Conservation (phyloP, 108 stramenopile genomes). For the Discostella pseudostelligera region DNA sequence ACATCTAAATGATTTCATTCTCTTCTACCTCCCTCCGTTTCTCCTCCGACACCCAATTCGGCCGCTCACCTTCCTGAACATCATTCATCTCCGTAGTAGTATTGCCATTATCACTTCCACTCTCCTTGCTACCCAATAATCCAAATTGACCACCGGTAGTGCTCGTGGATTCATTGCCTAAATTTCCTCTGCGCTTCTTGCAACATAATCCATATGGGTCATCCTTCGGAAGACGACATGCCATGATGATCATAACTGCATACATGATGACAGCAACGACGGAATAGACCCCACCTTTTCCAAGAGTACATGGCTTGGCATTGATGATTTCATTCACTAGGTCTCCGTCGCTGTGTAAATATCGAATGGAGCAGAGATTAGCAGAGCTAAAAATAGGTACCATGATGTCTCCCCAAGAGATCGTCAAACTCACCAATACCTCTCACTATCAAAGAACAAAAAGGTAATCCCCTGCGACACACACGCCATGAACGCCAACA, state of each 20-base stretch:
- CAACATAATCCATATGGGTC: slow-evolving; percentile 28
- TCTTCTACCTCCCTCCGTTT: slow-evolving; percentile 12
- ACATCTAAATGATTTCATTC: slow-evolving; percentile 30
- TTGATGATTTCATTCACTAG: slow-evolving; percentile 35
- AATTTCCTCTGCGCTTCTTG: slow-evolving; percentile 11
- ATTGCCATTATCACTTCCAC: slow-evolving; percentile 5
- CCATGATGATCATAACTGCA: slow-evolving; percentile 16
- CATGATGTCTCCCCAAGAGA: background rate
- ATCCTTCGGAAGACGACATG: slow-evolving; percentile 24
- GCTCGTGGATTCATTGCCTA: slow-evolving; percentile 7
- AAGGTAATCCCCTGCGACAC: slow-evolving; percentile 33
- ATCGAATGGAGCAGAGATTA: background rate
- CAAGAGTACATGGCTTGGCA: slow-evolving; percentile 27
- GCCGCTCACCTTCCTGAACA: slow-evolving; percentile 7
- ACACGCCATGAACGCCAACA: slow-evolving; percentile 21
- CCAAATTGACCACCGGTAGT: slow-evolving; percentile 1
- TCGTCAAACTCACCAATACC: slow-evolving; percentile 37
- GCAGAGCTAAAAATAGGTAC: background rate
- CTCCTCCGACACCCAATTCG: slow-evolving; percentile 36
- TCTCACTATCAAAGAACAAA: slow-evolving; percentile 35
- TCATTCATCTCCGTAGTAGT: slow-evolving; percentile 7
- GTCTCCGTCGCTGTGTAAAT: slow-evolving; percentile 23
- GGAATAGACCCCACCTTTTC: slow-evolving; percentile 14
- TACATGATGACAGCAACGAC: slow-evolving; percentile 24
- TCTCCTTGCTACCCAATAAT: slow-evolving; percentile 1